These are phyloP conservation scores for Fraxinus excelsior DNA, from an alignment of 257 asterid species.

Conservation along the genomic window DNA sequence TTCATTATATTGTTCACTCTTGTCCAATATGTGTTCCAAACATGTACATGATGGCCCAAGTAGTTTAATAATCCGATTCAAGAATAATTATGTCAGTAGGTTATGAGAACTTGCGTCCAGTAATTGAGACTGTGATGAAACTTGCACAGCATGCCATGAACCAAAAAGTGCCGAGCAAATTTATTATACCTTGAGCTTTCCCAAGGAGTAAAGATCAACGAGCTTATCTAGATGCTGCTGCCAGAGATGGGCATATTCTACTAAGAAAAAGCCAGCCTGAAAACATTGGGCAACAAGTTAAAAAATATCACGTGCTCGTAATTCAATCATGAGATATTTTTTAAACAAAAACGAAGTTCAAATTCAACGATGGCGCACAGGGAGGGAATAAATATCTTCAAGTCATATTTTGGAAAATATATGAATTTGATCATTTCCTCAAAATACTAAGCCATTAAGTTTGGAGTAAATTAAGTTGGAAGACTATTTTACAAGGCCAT, in stretches of 20 bases:
- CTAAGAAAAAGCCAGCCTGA: constrained; percentile 92
- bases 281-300: constrained; percentile 19
- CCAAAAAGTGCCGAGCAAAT: not conserved
- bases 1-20: no score
- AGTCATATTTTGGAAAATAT: no score
- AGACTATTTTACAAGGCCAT: not conserved
- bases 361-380: not conserved
- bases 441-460: not conserved
- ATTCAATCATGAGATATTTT: not conserved
- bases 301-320: not conserved
- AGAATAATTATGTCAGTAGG: not conserved
- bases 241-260: constrained; percentile 82
- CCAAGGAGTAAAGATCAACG: constrained; percentile 55
- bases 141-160: no score
- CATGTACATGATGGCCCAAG: not conserved
- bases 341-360: not conserved
- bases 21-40: no score
- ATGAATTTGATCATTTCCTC: not conserved
- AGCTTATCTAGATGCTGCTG: constrained; percentile 85
- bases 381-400: no score
- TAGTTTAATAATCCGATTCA: not conserved
- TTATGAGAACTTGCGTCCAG: not conserved
- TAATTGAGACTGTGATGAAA: no score
- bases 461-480: no score
- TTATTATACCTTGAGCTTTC: constrained; percentile 74